Conservation (phyloP, 441 rosid species). For the Omphalea diandra region DNA sequence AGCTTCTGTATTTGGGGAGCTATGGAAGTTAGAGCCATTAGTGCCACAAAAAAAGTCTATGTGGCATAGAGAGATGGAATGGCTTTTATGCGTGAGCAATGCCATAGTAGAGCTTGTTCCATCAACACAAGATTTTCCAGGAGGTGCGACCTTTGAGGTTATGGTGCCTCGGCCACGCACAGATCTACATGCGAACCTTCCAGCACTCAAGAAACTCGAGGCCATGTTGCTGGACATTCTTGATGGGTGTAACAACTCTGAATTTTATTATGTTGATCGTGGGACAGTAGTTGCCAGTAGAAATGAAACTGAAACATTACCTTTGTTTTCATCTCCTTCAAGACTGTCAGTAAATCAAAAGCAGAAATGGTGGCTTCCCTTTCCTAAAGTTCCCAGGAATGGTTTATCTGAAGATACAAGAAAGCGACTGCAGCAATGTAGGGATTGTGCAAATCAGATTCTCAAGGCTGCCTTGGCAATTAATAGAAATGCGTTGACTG, state of each 20-base stretch:
- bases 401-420: slow-evolving; percentile 71
- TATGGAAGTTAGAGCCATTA: slow-evolving; percentile 88
- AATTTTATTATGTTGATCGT: slow-evolving; percentile 82
- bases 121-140: slow-evolving; percentile 75
- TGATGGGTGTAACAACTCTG: slow-evolving; percentile 58
- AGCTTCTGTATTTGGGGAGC: slow-evolving; percentile 90
- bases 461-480: slow-evolving; percentile 94
- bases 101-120: slow-evolving; percentile 89
- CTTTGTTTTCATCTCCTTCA: slow-evolving; percentile 17
- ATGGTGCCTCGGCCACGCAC: slow-evolving; percentile 81
- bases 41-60: slow-evolving; percentile 73
- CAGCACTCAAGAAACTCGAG: slow-evolving; percentile 91
- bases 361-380: slow-evolving; percentile 96
- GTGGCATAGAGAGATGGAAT: slow-evolving; percentile 92
- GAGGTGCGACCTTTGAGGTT: slow-evolving; percentile 80
- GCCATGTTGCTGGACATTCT: slow-evolving; percentile 73
- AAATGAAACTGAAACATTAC: slow-evolving; percentile 35
- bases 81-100: slow-evolving; percentile 79
- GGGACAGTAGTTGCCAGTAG: slow-evolving; percentile 58
- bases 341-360: slow-evolving; percentile 70
- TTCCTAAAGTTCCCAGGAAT: slow-evolving; percentile 68
- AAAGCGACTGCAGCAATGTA: slow-evolving; percentile 70
- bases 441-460: slow-evolving; percentile 86
- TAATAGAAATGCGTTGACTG: slow-evolving; percentile 69
- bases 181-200: slow-evolving; percentile 73